Evolutionary conservation across 345 rosid species (phyloP).

Genomic region (Eucalyptus coolabah): DNA sequence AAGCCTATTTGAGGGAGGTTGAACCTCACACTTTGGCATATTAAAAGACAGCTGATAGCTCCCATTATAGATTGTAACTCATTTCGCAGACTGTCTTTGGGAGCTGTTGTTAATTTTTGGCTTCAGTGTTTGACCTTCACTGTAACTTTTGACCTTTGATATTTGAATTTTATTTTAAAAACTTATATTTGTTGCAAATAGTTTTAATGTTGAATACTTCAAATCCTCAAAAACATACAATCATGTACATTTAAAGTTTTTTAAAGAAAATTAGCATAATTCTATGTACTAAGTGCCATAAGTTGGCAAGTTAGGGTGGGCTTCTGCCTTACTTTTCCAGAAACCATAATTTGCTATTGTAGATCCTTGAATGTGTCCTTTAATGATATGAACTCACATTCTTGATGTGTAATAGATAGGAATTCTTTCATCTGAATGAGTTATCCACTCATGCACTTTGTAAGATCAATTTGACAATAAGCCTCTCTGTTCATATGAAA

Average conservation of each 20-base stretch:
- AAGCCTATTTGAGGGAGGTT: neutral
- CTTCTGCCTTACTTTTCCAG: neutral
- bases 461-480: neutral
- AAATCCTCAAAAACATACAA: neutral
- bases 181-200: neutral
- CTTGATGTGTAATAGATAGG: neutral
- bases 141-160: neutral
- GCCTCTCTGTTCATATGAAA: neutral
- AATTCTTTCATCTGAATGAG: neutral
- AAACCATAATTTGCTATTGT: neutral
- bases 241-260: neutral
- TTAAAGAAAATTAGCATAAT: neutral
- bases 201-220: neutral
- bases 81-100: neutral
- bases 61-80: neutral
- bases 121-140: neutral
- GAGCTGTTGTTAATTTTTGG: neutral
- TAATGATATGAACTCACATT: neutral
- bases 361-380: neutral
- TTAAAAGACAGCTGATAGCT: neutral
- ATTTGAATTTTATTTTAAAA: neutral
- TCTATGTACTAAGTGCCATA: neutral
- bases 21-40: neutral
- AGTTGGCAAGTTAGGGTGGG: neutral
- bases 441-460: neutral